Evolutionary conservation across 2,329 filamentous ascomycete genomes (phyloP).

Genomic region (Volutella citrinella): DNA sequence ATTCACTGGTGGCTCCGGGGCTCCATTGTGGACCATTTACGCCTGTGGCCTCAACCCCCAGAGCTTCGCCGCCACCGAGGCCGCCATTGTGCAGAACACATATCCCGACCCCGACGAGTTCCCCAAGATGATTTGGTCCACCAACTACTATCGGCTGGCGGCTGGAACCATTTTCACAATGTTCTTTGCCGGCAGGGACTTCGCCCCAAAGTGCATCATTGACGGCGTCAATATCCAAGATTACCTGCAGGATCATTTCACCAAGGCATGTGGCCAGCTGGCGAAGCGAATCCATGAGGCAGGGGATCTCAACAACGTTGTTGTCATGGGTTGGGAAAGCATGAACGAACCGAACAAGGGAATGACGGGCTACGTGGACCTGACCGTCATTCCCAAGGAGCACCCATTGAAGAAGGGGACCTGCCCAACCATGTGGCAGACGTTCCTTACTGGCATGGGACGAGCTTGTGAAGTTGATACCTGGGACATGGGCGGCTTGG

Average conservation of each 20-base stretch:
- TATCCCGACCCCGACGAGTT: constrained; percentile 81
- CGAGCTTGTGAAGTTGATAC: constrained; percentile 84
- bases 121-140: constrained; percentile 99
- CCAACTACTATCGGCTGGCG: constrained; percentile 87
- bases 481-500: constrained; percentile 92
- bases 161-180: constrained; percentile 90
- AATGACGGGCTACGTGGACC: constrained; percentile 76
- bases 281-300: constrained; percentile 85
- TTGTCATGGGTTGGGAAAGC: constrained; percentile 94
- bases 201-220: constrained; percentile 94
- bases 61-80: constrained; percentile 81
- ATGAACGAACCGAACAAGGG: constrained; percentile 94
- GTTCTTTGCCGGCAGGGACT: constrained; percentile 87
- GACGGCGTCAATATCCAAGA: constrained; percentile 96
- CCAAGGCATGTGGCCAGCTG: constrained; percentile 75
- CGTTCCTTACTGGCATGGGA: constrained; percentile 86
- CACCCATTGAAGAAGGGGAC: constrained; percentile 92
- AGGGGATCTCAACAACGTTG: constrained; percentile 79
- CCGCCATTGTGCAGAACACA: constrained; percentile 91
- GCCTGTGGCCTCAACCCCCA: constrained; percentile 87
- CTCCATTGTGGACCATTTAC: constrained; percentile 96
- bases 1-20: constrained; percentile 89
- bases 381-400: constrained; percentile 77
- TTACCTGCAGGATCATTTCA: constrained; percentile 84
- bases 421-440: constrained; percentile 90